phyloP scores from a whole-genome alignment of 768 basidiomycete species.

The Lactarius quietus region DNA sequence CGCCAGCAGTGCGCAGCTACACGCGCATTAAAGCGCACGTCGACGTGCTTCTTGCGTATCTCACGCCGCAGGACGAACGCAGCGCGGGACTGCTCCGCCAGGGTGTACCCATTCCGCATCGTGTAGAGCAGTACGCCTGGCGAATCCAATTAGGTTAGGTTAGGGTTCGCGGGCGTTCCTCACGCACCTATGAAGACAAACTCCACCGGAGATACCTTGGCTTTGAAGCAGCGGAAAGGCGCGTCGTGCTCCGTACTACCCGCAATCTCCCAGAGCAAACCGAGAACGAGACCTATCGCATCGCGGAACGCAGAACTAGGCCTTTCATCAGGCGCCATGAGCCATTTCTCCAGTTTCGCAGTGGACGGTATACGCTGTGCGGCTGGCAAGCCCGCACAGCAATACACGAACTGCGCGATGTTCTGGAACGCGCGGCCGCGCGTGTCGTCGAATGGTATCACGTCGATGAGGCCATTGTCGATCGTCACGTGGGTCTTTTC shows the following conservation, averaged over 20 bases:
- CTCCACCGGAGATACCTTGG: constrained; percentile 65
- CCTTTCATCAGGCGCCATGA: constrained; percentile 30
- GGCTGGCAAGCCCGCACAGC: constrained; percentile 51
- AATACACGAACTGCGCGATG: constrained; percentile 65
- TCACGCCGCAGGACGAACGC: constrained; percentile 53
- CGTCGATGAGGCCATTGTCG: constrained; percentile 55
- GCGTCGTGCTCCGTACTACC: constrained; percentile 35
- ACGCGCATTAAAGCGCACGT: constrained; percentile 58
- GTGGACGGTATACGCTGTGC: constrained; percentile 41
- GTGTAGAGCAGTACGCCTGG: constrained; percentile 66
- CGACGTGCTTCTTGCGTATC: constrained; percentile 54
- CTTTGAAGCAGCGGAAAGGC: constrained; percentile 37
- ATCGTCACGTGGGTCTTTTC: constrained; percentile 51
- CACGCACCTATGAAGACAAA: constrained; percentile 80
- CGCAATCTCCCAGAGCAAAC: constrained; percentile 53
- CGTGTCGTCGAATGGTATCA: constrained; percentile 58
- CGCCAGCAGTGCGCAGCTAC: constrained; percentile 59
- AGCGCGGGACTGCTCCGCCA: constrained; percentile 50
- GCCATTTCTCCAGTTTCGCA: constrained; percentile 50
- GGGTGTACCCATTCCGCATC: constrained; percentile 39
- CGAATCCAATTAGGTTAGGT: too few species aligned
- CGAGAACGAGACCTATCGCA: constrained; percentile 51
- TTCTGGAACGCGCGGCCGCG: constrained; percentile 75
- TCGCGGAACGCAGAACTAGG: constrained; percentile 50
- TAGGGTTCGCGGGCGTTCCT: too few species aligned